A percentile compares a stretch with the other conserved stretches of the same genome.
Conservation (phyloP, 106 monocot genomes). For the Dactylorhiza incarnata region DNA sequence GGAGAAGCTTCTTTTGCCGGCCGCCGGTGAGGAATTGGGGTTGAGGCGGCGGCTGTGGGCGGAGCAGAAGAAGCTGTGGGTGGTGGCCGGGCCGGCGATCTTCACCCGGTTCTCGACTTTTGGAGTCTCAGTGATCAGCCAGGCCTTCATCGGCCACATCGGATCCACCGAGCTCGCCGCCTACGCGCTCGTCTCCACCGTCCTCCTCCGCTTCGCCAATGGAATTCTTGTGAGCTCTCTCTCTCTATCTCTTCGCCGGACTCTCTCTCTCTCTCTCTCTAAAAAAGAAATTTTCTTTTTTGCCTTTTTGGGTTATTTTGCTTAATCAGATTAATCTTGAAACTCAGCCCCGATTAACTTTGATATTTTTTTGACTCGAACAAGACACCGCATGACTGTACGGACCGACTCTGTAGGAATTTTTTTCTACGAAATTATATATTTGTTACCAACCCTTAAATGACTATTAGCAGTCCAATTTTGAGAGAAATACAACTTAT, state of each 20-base stretch:
- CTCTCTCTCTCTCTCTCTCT: background rate
- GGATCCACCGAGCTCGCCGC: slow-evolving; percentile 45
- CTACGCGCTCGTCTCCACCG: slow-evolving; percentile 38
- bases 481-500: no score
- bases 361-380: no score
- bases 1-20: background rate
- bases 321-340: background rate
- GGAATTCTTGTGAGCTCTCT: slow-evolving; percentile 24
- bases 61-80: slow-evolving; percentile 37
- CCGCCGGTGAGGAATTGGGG: background rate
- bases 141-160: slow-evolving; percentile 43
- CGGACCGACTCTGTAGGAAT: no score
- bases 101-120: slow-evolving; percentile 32
- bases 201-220: slow-evolving; percentile 39
- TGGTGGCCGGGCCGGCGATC: slow-evolving; percentile 31
- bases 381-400: no score
- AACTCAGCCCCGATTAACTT: no score
- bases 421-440: no score
- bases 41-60: slow-evolving; percentile 19
- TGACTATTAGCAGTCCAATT: no score
- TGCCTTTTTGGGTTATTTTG: no score
- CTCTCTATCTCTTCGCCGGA: background rate
- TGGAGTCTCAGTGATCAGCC: slow-evolving; percentile 30
- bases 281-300: no score
- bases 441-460: no score